Percentiles rank a stretch among this genome's conserved stretches.
These are phyloP conservation scores for Ophioceras dolichostomum DNA, from an alignment of 2,329 filamentous ascomycete genomes.

Conservation along the genomic window DNA sequence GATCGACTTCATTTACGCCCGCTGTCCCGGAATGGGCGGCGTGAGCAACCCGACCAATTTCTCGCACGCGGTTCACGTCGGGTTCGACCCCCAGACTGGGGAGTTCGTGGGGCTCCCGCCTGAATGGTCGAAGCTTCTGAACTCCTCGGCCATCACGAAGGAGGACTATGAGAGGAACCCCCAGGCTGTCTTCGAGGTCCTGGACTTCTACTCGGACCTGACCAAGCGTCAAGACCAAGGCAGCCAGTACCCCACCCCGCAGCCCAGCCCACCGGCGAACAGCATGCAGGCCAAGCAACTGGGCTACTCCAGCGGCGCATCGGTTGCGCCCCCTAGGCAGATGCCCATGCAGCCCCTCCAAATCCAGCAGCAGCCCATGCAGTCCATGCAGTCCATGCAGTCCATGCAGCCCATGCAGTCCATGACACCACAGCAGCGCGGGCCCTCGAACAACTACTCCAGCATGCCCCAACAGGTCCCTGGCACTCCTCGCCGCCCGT, in stretches of 20 bases:
- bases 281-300: constrained; percentile 50
- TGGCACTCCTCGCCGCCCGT: constrained; percentile 27
- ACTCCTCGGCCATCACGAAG: constrained; percentile 93
- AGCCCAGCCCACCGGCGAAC: constrained; percentile 50
- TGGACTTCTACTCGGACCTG: constrained; percentile 78
- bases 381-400: constrained; percentile 18
- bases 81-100: constrained; percentile 89
- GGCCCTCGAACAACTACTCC: constrained; percentile 23
- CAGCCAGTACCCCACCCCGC: constrained; percentile 53
- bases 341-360: constrained; percentile 30
- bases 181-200: constrained; percentile 67
- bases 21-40: constrained; percentile 93
- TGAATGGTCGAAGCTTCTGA: constrained; percentile 95
- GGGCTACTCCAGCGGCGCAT: constrained; percentile 42
- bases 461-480: constrained; percentile 8
- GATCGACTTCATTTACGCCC: constrained; percentile 96
- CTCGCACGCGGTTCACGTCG: constrained; percentile 91
- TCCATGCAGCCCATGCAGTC: constrained; percentile 16
- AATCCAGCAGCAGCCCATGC: constrained; percentile 26
- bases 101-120: constrained; percentile 89
- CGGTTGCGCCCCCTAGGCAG: constrained; percentile 58
- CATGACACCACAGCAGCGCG: constrained; percentile 14
- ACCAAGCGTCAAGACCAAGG: constrained; percentile 65
- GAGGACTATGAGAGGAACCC: constrained; percentile 98
- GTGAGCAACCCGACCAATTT: constrained; percentile 99